Evolutionary conservation across 305 asterid genomes (phyloP).

Genomic region (Nicotiana rustica): DNA sequence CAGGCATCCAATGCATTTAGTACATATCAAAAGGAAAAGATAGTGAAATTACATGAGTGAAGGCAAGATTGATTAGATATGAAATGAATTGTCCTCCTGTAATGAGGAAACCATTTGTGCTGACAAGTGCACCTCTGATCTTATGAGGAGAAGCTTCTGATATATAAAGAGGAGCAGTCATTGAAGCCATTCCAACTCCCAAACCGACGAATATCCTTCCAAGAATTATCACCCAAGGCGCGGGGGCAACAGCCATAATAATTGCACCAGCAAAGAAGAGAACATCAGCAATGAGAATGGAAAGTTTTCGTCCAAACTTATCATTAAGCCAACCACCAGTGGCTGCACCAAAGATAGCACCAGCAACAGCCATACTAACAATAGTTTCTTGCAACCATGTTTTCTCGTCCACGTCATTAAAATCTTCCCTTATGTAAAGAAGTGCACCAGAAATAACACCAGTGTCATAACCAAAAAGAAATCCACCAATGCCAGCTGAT

Average conservation of each 20-base stretch:
- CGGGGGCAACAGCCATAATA: constrained; percentile 64
- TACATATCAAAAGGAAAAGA: neutral
- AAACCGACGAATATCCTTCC: constrained; percentile 77
- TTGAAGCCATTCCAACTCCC: constrained; percentile 90
- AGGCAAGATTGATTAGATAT: constrained; percentile 68
- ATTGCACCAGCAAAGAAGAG: constrained; percentile 68
- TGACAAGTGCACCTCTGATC: constrained; percentile 82
- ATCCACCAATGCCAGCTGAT: constrained; percentile 77
- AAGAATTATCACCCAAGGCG: constrained; percentile 58
- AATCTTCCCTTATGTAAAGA: constrained; percentile 70
- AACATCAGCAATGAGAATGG: constrained; percentile 63
- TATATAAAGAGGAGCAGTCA: constrained; percentile 80
- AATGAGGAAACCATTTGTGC: constrained; percentile 73
- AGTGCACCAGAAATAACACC: constrained; percentile 88
- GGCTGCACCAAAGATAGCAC: constrained; percentile 81
- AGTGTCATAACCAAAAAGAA: constrained; percentile 76
- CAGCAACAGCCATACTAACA: constrained; percentile 88
- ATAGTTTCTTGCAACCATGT: constrained; percentile 78
- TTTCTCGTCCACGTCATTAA: constrained; percentile 55
- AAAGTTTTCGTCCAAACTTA: constrained; percentile 59
- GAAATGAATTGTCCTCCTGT: constrained; percentile 77
- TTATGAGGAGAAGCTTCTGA: constrained; percentile 81
- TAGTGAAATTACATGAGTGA: constrained; percentile 55
- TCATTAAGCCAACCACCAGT: constrained; percentile 76
- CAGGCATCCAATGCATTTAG: neutral